Percentiles rank a stretch among this genome's conserved stretches.
These are phyloP conservation scores for Coelastrella sp. DNA, from an alignment of 139 green algal species.

Conservation along the genomic window DNA sequence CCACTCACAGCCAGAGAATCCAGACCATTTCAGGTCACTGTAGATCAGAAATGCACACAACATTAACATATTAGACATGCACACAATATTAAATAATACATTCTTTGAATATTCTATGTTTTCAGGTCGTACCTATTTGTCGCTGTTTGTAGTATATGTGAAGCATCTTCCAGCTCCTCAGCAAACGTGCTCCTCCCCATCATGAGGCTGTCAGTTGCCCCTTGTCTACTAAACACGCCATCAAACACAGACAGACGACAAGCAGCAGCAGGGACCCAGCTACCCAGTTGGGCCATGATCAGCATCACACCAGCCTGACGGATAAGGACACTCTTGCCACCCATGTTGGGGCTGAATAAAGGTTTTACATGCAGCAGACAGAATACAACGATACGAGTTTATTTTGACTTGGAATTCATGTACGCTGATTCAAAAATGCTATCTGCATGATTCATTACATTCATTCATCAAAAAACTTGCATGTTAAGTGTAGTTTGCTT, in stretches of 20 bases:
- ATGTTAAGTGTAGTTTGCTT: too few species aligned
- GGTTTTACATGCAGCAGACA: too few species aligned
- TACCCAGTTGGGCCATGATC: conserved; percentile 93
- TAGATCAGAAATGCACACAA: too few species aligned
- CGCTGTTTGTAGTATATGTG: conserved; percentile 13
- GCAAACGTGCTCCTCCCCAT: conserved; percentile 82
- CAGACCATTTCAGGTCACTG: too few species aligned
- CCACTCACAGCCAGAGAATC: too few species aligned
- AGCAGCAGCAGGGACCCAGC: conserved; percentile 83
- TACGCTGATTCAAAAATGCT: too few species aligned
- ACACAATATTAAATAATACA: too few species aligned
- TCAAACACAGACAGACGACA: conserved; percentile 80
- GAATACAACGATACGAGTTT: too few species aligned
- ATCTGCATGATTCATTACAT: too few species aligned
- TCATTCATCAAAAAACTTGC: too few species aligned
- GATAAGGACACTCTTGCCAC: conserved; percentile 85
- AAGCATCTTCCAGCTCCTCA: conserved; percentile 87
- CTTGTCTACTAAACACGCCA: conserved; percentile 91
- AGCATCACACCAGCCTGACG: conserved; percentile 79
- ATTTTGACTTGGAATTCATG: too few species aligned
- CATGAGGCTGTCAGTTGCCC: conserved; percentile 87
- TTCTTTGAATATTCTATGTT: too few species aligned
- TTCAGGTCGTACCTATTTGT: conserved; percentile 19
- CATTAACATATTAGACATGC: not conserved
- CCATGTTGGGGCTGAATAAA: conserved; percentile 96